A percentile compares a stretch with the other conserved stretches of the same genome.
Conservation (phyloP, 1,284 basidiomycete genomes). For the Malassezia sp. region DNA sequence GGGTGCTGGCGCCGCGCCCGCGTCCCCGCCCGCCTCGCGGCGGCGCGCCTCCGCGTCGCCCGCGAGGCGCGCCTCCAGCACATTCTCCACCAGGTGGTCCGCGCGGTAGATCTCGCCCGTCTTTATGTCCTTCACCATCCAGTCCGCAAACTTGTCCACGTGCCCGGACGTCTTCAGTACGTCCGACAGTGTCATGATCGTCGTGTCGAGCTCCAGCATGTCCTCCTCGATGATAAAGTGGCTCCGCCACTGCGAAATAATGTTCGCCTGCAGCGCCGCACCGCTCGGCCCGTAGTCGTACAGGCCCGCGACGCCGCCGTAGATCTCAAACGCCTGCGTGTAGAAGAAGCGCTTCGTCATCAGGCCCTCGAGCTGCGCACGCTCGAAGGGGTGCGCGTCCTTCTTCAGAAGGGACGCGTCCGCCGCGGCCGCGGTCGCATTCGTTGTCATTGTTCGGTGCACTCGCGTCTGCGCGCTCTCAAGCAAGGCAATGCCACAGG, state of each 20-base stretch:
- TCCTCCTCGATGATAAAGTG: conserved; percentile 98
- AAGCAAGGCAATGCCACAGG: too few relatives aligned
- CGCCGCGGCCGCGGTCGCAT: neutral
- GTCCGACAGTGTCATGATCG: conserved; percentile 86
- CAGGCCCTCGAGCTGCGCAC: conserved; percentile 70
- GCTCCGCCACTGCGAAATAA: conserved; percentile 89
- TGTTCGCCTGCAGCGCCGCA: conserved; percentile 89
- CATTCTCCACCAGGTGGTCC: conserved; percentile 89
- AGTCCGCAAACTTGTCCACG: conserved; percentile 95
- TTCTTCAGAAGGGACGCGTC: conserved; percentile 25
- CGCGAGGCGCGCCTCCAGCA: conserved; percentile 76
- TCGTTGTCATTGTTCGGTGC: too few relatives aligned
- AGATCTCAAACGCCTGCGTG: conserved; percentile 96
- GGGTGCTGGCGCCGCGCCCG: conserved; percentile 12
- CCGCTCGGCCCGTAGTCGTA: conserved; percentile 64
- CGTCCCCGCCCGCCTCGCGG: conserved; percentile 41
- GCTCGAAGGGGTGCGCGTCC: conserved; percentile 73
- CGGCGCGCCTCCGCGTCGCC: conserved; percentile 82
- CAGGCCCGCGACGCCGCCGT: conserved; percentile 91
- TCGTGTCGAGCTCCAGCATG: conserved; percentile 98
- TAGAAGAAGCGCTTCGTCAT: conserved; percentile 92
- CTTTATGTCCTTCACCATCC: conserved; percentile 94
- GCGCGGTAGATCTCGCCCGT: conserved; percentile 93
- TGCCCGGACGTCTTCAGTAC: conserved; percentile 97
- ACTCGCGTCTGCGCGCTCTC: too few relatives aligned